A percentile compares a stretch with the other conserved stretches of the same genome.
Conservation (phyloP, 306 rosid genomes). For the Casuarina glauca region DNA sequence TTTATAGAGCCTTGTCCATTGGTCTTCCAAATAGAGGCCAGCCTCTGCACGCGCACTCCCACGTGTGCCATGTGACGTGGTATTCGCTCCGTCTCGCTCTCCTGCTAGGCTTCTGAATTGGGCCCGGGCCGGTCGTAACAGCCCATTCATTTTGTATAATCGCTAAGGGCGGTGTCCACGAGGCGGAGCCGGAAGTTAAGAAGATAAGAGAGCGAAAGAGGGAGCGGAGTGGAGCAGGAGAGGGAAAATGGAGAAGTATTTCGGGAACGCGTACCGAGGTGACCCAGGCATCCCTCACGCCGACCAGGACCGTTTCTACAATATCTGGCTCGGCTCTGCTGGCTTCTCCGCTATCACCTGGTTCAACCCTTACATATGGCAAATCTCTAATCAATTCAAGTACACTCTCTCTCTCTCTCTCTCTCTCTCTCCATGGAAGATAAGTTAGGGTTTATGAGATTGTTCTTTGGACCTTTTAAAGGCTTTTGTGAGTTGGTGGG, state of each 20-base stretch:
- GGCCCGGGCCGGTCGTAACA: background rate
- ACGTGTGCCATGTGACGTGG: background rate
- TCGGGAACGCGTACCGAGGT: slow-evolving; percentile 86
- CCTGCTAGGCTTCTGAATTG: background rate
- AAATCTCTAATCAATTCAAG: slow-evolving; percentile 67
- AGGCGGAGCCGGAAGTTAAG: background rate
- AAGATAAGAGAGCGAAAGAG: background rate
- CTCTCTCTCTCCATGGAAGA: background rate
- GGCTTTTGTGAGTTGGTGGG: background rate
- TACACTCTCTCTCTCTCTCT: slow-evolving; percentile 25
- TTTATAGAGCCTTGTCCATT: slow-evolving; percentile 33
- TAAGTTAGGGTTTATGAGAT: background rate
- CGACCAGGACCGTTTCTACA: slow-evolving; percentile 55
- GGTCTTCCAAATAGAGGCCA: slow-evolving; percentile 13
- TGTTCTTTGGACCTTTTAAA: background rate
- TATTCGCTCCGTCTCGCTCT: background rate
- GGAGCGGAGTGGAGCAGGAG: background rate
- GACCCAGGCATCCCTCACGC: slow-evolving; percentile 93
- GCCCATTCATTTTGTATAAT: too few relatives aligned
- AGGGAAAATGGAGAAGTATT: slow-evolving; percentile 76
- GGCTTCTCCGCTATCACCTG: slow-evolving; percentile 49
- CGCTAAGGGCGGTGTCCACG: background rate
- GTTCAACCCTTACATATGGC: slow-evolving; percentile 78
- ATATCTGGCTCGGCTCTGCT: slow-evolving; percentile 75
- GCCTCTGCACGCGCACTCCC: background rate